phyloP scores from a whole-genome alignment of 495 filamentous ascomycete genomes.

The Tuber borchii region DNA sequence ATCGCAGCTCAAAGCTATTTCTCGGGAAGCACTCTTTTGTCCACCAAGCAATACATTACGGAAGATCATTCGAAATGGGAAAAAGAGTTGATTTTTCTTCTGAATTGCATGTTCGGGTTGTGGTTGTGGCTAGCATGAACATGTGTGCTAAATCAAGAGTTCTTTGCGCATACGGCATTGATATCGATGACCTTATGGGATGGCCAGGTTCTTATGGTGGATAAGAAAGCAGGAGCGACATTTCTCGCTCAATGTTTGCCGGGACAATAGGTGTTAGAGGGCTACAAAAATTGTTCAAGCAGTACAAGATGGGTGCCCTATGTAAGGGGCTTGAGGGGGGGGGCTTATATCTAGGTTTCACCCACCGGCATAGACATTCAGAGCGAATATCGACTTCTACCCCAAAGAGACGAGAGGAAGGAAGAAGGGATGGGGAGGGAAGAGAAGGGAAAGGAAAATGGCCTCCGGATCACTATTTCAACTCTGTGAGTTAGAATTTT shows the following conservation, averaged over 20 bases:
- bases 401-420: too few species aligned
- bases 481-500: not conserved
- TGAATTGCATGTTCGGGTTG: too few species aligned
- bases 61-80: not conserved
- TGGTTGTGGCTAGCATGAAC: too few species aligned
- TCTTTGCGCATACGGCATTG: too few species aligned
- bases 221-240: too few species aligned
- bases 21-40: not conserved
- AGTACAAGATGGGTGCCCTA: too few species aligned
- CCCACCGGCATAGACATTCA: not conserved
- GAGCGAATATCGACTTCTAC: not conserved
- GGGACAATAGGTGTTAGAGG: too few species aligned
- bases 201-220: too few species aligned
- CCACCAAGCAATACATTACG: not conserved
- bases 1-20: not conserved
- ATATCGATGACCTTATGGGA: slow-evolving; percentile 65
- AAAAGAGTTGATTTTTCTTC: not conserved
- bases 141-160: slow-evolving; percentile 29
- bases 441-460: not conserved
- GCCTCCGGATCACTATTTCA: not conserved
- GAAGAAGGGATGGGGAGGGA: too few species aligned
- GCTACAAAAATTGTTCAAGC: too few species aligned
- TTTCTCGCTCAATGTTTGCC: too few species aligned
- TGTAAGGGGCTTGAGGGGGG: too few species aligned
- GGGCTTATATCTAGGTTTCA: not conserved